Evolutionary conservation across 192 early-diverging fungal species (phyloP).

Genomic region (Entomortierella lignicola): DNA sequence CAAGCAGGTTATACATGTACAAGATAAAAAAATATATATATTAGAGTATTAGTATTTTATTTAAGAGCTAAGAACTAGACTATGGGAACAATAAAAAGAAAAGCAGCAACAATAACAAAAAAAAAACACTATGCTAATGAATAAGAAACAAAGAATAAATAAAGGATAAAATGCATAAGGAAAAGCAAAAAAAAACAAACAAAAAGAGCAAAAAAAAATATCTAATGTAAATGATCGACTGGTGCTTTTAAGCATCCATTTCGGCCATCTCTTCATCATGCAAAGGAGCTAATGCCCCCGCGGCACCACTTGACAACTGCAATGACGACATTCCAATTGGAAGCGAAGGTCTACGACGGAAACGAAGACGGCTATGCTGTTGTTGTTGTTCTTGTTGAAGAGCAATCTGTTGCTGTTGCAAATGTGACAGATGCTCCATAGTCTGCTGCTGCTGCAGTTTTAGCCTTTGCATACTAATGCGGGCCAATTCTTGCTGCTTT

Average conservation of each 20-base stretch:
- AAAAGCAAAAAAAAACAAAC: conserved; percentile 8
- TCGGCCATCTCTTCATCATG: conserved; percentile 22
- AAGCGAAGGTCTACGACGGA: conserved; percentile 13
- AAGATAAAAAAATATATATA: no score
- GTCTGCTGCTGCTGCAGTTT: conserved; percentile 21
- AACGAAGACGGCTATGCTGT: background rate
- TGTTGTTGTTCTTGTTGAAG: conserved; percentile 8
- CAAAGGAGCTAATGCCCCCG: background rate
- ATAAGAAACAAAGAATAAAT: background rate
- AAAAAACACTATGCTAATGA: background rate
- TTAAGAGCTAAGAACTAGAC: no score
- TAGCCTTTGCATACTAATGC: conserved; percentile 14
- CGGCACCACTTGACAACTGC: background rate
- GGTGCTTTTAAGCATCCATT: background rate
- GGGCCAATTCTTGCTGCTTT: conserved; percentile 19
- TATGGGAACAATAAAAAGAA: background rate
- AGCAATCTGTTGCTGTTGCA: conserved; percentile 12
- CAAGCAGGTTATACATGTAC: no score
- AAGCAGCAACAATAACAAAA: background rate
- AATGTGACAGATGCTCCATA: background rate
- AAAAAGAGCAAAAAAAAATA: background rate
- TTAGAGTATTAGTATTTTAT: no score
- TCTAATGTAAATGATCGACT: background rate
- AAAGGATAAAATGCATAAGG: background rate
- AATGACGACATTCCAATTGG: conserved; percentile 15